Evolutionary conservation across 2,329 filamentous ascomycete species (phyloP).

Genomic region (Cytospora piceicola): DNA sequence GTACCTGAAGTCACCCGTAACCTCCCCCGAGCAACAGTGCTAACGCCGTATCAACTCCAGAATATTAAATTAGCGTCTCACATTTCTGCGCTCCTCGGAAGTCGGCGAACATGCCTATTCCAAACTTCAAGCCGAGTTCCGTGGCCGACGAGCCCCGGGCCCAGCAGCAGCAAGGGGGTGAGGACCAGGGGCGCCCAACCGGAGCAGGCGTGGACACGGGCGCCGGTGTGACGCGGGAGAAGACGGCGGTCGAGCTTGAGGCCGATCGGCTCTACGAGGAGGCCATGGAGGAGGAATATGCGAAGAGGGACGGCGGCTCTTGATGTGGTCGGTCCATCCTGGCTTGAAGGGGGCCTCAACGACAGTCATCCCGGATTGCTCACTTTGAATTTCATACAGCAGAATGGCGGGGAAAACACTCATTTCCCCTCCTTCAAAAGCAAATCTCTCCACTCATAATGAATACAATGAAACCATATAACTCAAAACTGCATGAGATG

Average conservation of each 20-base stretch:
- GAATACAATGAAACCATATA: neutral
- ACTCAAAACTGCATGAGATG: neutral
- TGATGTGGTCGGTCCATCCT: constrained; percentile 32
- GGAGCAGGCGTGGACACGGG: constrained; percentile 55
- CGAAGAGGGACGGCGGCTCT: constrained; percentile 56
- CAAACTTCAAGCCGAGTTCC: neutral
- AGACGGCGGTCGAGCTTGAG: constrained; percentile 54
- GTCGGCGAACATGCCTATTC: constrained; percentile 6
- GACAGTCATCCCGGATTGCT: too few relatives aligned
- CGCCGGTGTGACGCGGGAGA: constrained; percentile 50
- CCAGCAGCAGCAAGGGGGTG: neutral
- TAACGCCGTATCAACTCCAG: neutral
- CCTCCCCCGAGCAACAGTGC: too few relatives aligned
- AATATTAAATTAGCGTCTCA: too few relatives aligned
- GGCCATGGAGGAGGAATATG: constrained; percentile 59
- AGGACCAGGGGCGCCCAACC: constrained; percentile 33
- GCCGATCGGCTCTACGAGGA: constrained; percentile 57
- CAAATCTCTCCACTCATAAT: neutral
- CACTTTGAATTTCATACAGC: neutral
- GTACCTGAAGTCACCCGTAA: neutral
- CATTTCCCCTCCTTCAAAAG: neutral
- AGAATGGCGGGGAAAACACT: neutral
- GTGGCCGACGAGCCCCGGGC: neutral
- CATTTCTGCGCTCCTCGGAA: too few relatives aligned
- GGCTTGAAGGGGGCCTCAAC: too few relatives aligned